Evolutionary conservation across 1,284 basidiomycete species (phyloP).

Genomic region (Trametes sp.): DNA sequence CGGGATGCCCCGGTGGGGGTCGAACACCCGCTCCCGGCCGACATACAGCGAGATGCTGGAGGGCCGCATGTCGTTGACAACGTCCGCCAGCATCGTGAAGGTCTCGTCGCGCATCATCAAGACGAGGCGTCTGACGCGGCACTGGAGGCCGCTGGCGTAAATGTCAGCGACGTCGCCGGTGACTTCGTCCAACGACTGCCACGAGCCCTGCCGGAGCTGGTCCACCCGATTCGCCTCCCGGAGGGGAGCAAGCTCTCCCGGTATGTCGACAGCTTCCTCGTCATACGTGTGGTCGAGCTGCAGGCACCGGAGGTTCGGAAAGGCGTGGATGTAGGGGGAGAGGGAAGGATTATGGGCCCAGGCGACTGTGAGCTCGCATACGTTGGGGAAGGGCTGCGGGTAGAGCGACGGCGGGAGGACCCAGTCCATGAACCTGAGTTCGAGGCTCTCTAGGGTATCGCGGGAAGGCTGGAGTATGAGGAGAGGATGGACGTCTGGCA

Average conservation of each 20-base stretch:
- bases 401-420: not conserved
- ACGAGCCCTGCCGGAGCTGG: not conserved
- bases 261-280: not conserved
- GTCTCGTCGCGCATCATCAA: constrained; percentile 1
- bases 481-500: not conserved
- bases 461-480: not conserved
- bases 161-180: constrained; percentile 1
- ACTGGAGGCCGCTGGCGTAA: constrained; percentile 7
- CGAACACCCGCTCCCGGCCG: not conserved
- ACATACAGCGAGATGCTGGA: not conserved
- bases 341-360: not conserved
- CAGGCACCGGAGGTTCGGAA: not conserved
- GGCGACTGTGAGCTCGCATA: not conserved
- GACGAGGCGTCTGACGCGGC: not conserved
- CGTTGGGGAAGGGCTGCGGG: constrained; percentile 3
- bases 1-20: not conserved
- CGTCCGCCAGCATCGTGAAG: constrained; percentile 5
- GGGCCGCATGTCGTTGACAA: constrained; percentile 6
- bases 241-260: not conserved
- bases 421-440: not conserved
- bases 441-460: not conserved
- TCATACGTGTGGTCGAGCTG: not conserved
- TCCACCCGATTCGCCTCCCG: not conserved
- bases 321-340: not conserved
- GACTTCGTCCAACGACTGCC: constrained; percentile 5